phyloP scores from a whole-genome alignment of 805 yeast genomes.

The Saccharomyces mikatae region DNA sequence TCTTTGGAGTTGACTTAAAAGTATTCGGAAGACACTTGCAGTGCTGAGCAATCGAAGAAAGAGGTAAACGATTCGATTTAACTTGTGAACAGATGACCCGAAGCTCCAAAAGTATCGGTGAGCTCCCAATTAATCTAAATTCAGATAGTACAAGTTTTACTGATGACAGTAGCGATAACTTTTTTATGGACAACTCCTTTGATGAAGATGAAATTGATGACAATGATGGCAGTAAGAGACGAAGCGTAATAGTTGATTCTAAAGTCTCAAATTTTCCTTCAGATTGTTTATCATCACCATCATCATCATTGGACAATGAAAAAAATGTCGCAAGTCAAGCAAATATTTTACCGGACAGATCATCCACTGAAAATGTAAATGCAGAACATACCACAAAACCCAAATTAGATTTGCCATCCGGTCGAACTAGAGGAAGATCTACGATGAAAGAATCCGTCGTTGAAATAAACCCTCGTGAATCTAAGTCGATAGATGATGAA shows the following conservation, averaged over 20 bases:
- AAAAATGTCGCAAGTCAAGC: not conserved
- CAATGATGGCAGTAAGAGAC: not conserved
- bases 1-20: not conserved
- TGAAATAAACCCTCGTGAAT: not conserved
- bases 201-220: conserved; percentile 3
- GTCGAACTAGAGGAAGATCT: not conserved
- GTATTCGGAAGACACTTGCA: not conserved
- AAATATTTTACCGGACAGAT: not conserved
- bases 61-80: not conserved
- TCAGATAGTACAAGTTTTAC: not conserved
- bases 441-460: not conserved
- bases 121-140: not conserved
- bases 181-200: conserved; percentile 6
- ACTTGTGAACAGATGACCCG: not conserved
- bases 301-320: not conserved
- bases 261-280: not conserved
- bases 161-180: conserved; percentile 5
- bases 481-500: not conserved
- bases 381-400: not conserved
- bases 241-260: not conserved
- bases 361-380: not conserved
- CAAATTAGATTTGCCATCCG: not conserved
- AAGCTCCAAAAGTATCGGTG: not conserved
- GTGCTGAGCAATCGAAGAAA: not conserved
- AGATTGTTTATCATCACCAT: not conserved